phyloP scores from a whole-genome alignment of 1,284 basidiomycete species.

The Entoloma clypeatum region DNA sequence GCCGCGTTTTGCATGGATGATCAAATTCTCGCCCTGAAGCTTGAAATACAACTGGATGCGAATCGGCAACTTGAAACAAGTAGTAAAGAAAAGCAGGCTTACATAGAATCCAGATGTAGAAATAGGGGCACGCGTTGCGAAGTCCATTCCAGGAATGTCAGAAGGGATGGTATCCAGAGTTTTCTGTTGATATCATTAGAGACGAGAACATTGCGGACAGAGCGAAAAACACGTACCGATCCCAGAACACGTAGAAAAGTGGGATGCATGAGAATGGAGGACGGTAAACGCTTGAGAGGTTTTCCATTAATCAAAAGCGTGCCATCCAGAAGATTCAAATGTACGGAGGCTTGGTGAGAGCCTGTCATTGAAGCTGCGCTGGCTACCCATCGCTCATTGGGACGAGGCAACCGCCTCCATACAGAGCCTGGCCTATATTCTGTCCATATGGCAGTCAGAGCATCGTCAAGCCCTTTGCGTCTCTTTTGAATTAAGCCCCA shows the following conservation, averaged over 20 bases:
- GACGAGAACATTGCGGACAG: not conserved
- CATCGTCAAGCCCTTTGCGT: conserved; percentile 30
- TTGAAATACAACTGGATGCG: conserved; percentile 30
- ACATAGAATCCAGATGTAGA: conserved; percentile 21
- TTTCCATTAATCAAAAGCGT: conserved; percentile 39
- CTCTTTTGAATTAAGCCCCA: conserved; percentile 7
- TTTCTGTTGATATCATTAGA: conserved; percentile 24
- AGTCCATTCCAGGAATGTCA: conserved; percentile 33
- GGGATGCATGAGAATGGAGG: conserved; percentile 28
- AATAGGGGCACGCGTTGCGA: conserved; percentile 25
- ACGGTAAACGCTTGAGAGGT: conserved; percentile 36
- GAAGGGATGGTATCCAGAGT: conserved; percentile 35
- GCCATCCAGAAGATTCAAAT: conserved; percentile 40
- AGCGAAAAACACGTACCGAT: conserved; percentile 17
- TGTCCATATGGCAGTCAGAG: conserved; percentile 35
- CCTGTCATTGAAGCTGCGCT: conserved; percentile 19
- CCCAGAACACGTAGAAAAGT: conserved; percentile 31
- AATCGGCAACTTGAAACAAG: not conserved
- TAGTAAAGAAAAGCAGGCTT: not conserved
- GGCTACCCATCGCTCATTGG: conserved; percentile 37
- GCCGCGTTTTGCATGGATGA: conserved; percentile 27
- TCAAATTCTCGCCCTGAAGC: conserved; percentile 22
- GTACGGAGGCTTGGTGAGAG: conserved; percentile 24
- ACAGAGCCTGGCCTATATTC: conserved; percentile 25
- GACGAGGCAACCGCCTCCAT: conserved; percentile 28